A percentile compares a stretch with the other conserved stretches of the same genome.
Conservation (phyloP, 2,329 filamentous ascomycete species). For the Fusarium fracticaudum region DNA sequence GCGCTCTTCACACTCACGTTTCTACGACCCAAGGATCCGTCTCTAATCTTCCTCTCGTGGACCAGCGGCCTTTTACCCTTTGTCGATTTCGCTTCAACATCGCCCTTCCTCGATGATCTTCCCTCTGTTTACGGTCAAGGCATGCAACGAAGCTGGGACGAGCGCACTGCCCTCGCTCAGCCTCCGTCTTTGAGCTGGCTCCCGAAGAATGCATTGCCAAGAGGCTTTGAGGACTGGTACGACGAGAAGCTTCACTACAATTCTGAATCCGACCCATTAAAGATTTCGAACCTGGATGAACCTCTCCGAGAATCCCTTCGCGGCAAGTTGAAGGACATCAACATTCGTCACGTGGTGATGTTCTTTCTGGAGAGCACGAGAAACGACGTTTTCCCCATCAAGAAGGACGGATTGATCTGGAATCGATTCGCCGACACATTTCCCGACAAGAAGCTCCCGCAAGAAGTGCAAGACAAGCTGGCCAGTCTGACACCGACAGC, state of each 20-base stretch:
- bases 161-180: constrained; percentile 40
- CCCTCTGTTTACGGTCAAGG: constrained; percentile 40
- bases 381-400: constrained; percentile 57
- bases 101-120: constrained; percentile 42
- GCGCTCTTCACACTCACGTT: constrained; percentile 39
- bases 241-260: constrained; percentile 45
- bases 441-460: constrained; percentile 46
- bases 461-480: constrained; percentile 43
- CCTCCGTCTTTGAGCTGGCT: constrained; percentile 40
- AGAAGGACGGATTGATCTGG: constrained; percentile 52
- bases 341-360: constrained; percentile 56
- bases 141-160: constrained; percentile 42
- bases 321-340: constrained; percentile 42
- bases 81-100: constrained; percentile 46
- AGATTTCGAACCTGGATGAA: constrained; percentile 52
- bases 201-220: constrained; percentile 21
- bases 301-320: constrained; percentile 43
- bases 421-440: constrained; percentile 47
- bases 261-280: constrained; percentile 51
- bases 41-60: constrained; percentile 50
- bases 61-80: constrained; percentile 47
- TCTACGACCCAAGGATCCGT: constrained; percentile 46
- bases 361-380: constrained; percentile 57
- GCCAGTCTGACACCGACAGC: constrained; percentile 46
- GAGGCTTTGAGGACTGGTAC: constrained; percentile 44